Conservation (phyloP, 495 filamentous ascomycete species). For the Lophiostoma macrostomum region DNA sequence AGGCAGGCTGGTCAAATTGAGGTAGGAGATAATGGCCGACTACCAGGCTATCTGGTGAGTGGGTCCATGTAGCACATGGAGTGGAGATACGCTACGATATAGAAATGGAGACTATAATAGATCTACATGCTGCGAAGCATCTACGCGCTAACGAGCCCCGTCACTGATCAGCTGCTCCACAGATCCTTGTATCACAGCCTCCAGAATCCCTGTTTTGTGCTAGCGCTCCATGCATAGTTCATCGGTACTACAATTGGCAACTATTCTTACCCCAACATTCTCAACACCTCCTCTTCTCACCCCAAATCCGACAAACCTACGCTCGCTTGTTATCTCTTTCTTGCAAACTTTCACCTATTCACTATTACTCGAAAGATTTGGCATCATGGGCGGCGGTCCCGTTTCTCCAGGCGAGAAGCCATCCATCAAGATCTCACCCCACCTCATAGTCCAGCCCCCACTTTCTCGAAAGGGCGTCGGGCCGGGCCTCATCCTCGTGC, state of each 20-base stretch:
- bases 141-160: not conserved
- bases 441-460: conserved; percentile 45
- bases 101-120: not conserved
- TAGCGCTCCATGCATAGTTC: too few species aligned
- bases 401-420: not conserved
- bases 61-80: not conserved
- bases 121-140: not conserved
- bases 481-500: conserved; percentile 53
- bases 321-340: too few species aligned
- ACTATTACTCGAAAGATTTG: not conserved
- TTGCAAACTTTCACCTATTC: too few species aligned
- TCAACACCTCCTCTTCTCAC: too few species aligned
- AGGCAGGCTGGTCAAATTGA: not conserved
- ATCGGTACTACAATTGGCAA: too few species aligned
- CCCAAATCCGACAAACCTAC: too few species aligned
- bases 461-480: conserved; percentile 55
- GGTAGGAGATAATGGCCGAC: not conserved
- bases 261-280: too few species aligned
- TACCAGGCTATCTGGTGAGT: conserved; percentile 24
- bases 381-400: too few species aligned
- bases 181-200: not conserved
- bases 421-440: conserved; percentile 8
- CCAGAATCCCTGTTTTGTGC: too few species aligned
- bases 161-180: not conserved
- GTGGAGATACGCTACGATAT: not conserved